Conservation (phyloP, 805 yeast species). For the Suhomyces sp. region DNA sequence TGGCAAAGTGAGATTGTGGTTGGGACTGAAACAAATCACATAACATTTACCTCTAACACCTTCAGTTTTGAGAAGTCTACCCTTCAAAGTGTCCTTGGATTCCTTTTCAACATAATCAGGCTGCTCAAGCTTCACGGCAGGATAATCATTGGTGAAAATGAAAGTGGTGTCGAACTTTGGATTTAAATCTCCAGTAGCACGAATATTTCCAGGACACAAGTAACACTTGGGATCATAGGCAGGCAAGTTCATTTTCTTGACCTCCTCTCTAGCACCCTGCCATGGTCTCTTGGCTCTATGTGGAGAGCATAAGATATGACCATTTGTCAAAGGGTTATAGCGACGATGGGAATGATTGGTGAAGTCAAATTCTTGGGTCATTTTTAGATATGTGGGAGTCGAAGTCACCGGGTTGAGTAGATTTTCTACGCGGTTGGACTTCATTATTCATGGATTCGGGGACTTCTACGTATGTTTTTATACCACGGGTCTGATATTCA, state of each 20-base stretch:
- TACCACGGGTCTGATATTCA: too few species aligned
- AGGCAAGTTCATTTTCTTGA: constrained; percentile 44
- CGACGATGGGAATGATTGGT: constrained; percentile 66
- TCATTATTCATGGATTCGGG: too few species aligned
- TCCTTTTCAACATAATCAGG: constrained; percentile 38
- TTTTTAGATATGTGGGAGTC: constrained; percentile 11
- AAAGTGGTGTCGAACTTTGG: constrained; percentile 58
- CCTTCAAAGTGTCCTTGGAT: constrained; percentile 25
- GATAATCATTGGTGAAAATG: constrained; percentile 65
- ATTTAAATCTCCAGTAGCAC: constrained; percentile 61
- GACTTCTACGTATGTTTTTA: too few species aligned
- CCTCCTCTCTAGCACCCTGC: constrained; percentile 70
- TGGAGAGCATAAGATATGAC: constrained; percentile 73
- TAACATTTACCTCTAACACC: constrained; percentile 67
- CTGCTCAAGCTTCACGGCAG: constrained; percentile 64
- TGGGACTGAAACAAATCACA: constrained; percentile 72
- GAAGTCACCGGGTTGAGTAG: constrained; percentile 22
- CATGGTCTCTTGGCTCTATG: constrained; percentile 78
- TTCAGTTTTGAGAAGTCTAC: constrained; percentile 49
- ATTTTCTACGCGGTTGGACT: constrained; percentile 15
- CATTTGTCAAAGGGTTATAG: constrained; percentile 63
- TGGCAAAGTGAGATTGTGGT: constrained; percentile 66
- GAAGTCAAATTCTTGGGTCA: constrained; percentile 39
- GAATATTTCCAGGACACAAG: constrained; percentile 67
- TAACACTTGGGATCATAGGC: constrained; percentile 64